These are phyloP conservation scores for Zygosaccharomyces pseudobailii DNA, from an alignment of 1,139 yeast genomes.

Conservation along the genomic window DNA sequence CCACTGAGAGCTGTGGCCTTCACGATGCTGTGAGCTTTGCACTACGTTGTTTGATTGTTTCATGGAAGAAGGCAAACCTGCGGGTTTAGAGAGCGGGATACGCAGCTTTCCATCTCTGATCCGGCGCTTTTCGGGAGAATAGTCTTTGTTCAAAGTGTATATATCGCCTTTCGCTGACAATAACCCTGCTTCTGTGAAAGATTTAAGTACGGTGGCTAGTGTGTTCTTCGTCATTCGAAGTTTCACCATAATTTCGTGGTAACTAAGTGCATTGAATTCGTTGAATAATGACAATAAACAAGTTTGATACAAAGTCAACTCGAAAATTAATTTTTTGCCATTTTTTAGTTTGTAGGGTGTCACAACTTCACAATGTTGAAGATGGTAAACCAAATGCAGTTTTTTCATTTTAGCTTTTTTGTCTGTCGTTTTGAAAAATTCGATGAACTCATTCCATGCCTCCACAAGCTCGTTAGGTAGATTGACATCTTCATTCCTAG, in stretches of 20 bases:
- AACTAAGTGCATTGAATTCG: constrained; percentile 12
- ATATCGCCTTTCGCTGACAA: constrained; percentile 6
- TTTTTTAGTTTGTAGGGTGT: constrained; percentile 19
- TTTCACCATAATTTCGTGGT: constrained; percentile 10
- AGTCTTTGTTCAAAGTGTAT: constrained; percentile 18
- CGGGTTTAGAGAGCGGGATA: constrained; percentile 12
- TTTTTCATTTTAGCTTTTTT: constrained; percentile 14
- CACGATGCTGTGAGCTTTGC: constrained; percentile 13
- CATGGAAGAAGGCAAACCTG: background rate
- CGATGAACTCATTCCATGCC: constrained; percentile 28
- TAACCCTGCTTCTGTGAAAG: constrained; percentile 20
- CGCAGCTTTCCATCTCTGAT: constrained; percentile 22
- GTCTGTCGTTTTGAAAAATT: constrained; percentile 15
- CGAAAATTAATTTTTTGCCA: constrained; percentile 16
- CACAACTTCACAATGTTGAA: constrained; percentile 30
- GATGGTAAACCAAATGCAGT: constrained; percentile 18
- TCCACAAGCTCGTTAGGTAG: constrained; percentile 20
- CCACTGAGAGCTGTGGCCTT: constrained; percentile 28
- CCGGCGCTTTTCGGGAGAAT: constrained; percentile 19
- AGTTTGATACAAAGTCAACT: constrained; percentile 28
- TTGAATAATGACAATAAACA: constrained; percentile 27
- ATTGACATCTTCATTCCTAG: constrained; percentile 6
- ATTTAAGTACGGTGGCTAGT: constrained; percentile 16
- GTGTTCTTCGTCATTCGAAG: constrained; percentile 10
- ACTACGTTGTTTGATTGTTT: background rate